Conservation (phyloP, 1,284 basidiomycete species). For the Trichosporon asahii region DNA sequence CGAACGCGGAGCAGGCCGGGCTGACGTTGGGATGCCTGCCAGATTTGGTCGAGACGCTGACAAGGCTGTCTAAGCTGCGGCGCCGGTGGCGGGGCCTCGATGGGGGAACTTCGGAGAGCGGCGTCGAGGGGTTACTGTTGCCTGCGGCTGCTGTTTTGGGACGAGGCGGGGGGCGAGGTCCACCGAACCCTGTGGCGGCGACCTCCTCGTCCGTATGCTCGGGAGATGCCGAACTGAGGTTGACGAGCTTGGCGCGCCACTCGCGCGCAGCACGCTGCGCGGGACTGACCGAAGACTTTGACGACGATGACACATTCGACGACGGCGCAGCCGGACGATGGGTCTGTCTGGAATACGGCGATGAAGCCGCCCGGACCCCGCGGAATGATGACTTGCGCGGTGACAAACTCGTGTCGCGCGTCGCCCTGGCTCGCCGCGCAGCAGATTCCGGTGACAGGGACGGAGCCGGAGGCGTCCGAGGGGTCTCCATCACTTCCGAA, state of each 20-base stretch:
- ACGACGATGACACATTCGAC: slow-evolving; percentile 1
- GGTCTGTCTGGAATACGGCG: slow-evolving; percentile 1
- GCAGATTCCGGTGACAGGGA: background rate
- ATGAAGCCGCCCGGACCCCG: background rate
- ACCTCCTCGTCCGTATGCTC: slow-evolving; percentile 1
- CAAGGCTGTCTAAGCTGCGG: background rate
- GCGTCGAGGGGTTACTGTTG: background rate
- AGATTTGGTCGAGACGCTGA: background rate
- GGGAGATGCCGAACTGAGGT: background rate
- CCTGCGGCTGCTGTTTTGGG: slow-evolving; percentile 3
- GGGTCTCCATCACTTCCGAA: background rate
- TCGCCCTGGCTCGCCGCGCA: background rate
- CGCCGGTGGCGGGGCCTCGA: background rate
- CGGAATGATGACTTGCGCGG: slow-evolving; percentile 5
- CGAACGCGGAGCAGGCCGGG: background rate
- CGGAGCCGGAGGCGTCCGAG: background rate
- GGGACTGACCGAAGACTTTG: background rate
- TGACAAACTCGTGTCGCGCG: background rate
- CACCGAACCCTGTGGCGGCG: slow-evolving; percentile 2
- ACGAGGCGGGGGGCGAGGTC: slow-evolving; percentile 5
- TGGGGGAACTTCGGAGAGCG: slow-evolving; percentile 4
- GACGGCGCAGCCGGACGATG: background rate
- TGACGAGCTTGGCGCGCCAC: slow-evolving; percentile 7
- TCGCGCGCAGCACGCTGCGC: slow-evolving; percentile 1
- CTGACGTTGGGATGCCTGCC: background rate